Conservation (phyloP, 2,329 filamentous ascomycete species). For the Venturia effusa region DNA sequence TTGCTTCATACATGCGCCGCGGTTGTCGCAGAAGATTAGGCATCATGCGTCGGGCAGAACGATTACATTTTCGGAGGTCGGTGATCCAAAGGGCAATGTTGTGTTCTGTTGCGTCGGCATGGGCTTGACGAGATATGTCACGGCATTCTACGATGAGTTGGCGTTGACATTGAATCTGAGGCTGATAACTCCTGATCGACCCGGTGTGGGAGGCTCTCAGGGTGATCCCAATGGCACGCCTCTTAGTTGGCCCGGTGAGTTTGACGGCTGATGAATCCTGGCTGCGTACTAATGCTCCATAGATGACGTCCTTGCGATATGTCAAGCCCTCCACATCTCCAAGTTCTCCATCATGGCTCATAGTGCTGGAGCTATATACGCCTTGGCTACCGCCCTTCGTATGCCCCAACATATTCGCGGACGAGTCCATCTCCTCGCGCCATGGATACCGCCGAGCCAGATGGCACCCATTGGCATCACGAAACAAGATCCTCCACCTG, state of each 20-base stretch:
- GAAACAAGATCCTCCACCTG: constrained; percentile 62
- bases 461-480: constrained; percentile 40
- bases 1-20: constrained; percentile 69
- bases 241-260: constrained; percentile 82
- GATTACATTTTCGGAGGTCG: constrained; percentile 95
- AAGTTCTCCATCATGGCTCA: constrained; percentile 96
- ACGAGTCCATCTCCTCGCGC: constrained; percentile 84
- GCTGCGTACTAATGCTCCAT: constrained; percentile 16
- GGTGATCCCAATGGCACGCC: constrained; percentile 76
- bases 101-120: constrained; percentile 97
- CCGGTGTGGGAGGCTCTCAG: constrained; percentile 87
- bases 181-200: constrained; percentile 86
- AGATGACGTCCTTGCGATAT: constrained; percentile 87
- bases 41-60: constrained; percentile 77
- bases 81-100: constrained; percentile 79
- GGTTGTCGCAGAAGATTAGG: constrained; percentile 76
- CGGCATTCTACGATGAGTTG: constrained; percentile 93
- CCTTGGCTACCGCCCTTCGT: constrained; percentile 82
- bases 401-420: constrained; percentile 95
- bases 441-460: constrained; percentile 82
- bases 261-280: neutral
- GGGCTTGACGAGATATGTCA: constrained; percentile 92
- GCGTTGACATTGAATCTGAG: constrained; percentile 79
- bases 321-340: constrained; percentile 79
- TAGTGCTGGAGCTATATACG: constrained; percentile 96